phyloP scores from a whole-genome alignment of 352 stramenopile genomes.

The Phytophthora cryptogea region DNA sequence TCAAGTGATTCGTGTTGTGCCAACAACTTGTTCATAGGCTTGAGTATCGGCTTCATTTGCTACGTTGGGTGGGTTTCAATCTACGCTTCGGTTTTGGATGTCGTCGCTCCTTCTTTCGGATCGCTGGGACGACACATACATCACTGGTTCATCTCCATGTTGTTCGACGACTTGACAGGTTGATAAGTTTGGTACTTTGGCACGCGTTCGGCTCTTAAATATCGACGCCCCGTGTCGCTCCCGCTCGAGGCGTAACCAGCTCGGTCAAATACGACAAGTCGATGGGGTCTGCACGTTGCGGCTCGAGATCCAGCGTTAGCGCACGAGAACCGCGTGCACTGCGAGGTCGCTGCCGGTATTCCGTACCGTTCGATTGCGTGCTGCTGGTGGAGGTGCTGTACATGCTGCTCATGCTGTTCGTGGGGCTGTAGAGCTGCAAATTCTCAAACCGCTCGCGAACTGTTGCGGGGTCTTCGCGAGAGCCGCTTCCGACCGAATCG shows the following conservation, averaged over 20 bases:
- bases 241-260: conserved; percentile 41
- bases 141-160: conserved; percentile 1
- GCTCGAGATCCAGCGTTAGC: conserved; percentile 27
- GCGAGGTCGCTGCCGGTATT: conserved; percentile 23
- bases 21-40: conserved; percentile 1
- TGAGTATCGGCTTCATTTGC: conserved; percentile 25
- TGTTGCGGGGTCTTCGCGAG: conserved; percentile 21
- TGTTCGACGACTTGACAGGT: conserved; percentile 19
- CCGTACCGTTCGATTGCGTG: conserved; percentile 14
- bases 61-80: conserved; percentile 5
- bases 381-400: conserved; percentile 20
- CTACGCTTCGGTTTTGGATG: conserved; percentile 25
- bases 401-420: conserved; percentile 19
- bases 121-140: conserved; percentile 1
- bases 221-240: conserved; percentile 29
- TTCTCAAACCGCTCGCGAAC: conserved; percentile 25
- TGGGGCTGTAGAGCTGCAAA: conserved; percentile 24
- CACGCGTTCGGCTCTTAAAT: conserved; percentile 28
- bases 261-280: conserved; percentile 56
- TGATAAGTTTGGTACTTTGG: conserved; percentile 20
- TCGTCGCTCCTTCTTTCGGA: conserved; percentile 26
- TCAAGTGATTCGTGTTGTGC: neutral
- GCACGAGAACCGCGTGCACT: conserved; percentile 18
- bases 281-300: conserved; percentile 35
- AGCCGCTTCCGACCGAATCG: conserved; percentile 38